phyloP scores from a whole-genome alignment of 176 grass and related monocot species.

The Poa annua region DNA sequence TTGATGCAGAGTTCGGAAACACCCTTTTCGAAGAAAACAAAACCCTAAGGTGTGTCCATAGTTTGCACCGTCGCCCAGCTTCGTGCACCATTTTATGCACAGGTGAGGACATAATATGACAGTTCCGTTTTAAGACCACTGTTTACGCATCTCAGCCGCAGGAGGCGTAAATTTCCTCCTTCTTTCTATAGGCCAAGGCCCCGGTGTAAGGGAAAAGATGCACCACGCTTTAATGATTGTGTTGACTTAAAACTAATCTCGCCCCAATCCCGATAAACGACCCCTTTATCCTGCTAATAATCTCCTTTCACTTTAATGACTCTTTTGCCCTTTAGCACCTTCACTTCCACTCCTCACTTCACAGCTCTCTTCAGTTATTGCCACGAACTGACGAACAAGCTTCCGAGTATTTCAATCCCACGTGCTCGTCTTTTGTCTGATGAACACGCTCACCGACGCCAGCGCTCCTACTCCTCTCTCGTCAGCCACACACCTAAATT shows the following conservation, averaged over 20 bases:
- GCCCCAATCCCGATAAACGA: conserved; percentile 43
- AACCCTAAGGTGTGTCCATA: no score
- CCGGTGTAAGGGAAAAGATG: conserved; percentile 46
- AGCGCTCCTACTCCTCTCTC: neutral
- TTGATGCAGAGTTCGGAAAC: no score
- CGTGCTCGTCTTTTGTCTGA: no score
- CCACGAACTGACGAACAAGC: conserved; percentile 33
- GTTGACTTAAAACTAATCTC: conserved; percentile 38
- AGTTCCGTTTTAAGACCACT: no score
- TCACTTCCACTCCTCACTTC: neutral
- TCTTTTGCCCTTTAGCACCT: neutral
- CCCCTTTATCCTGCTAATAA: conserved; percentile 23
- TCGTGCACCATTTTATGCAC: no score
- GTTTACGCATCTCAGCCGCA: neutral
- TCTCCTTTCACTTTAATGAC: neutral
- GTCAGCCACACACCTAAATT: neutral
- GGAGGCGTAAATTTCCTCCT: neutral
- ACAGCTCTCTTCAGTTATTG: neutral
- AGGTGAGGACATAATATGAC: no score
- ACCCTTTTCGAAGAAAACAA: no score
- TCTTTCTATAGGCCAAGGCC: neutral
- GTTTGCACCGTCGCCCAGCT: no score
- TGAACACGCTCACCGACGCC: conserved; percentile 26
- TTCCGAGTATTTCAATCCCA: no score
- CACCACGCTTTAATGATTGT: conserved; percentile 47